These are phyloP conservation scores for Helianthus annuus DNA, from an alignment of 129 eudicot genomes.

Conservation along the genomic window HanXRQr2.0-SUNRISE NC_035433.2:109458961-109459460, in stretches of 20 bases:
- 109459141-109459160: conserved; percentile 49
- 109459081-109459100: neutral
- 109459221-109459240: conserved; percentile 42
- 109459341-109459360: neutral
- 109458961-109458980: too few species aligned
- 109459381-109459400: neutral
- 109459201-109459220: conserved; percentile 52
- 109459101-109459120: conserved; percentile 56
- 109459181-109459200: conserved; percentile 72
- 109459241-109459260: conserved; percentile 49
- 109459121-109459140: conserved; percentile 62
- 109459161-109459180: conserved; percentile 62
- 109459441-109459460: neutral
- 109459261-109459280: conserved; percentile 58
- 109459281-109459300: conserved; percentile 51
- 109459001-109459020: too few species aligned
- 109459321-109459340: conserved; percentile 5
- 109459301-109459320: conserved; percentile 25
- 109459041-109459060: neutral
- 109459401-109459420: neutral
- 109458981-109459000: too few species aligned
- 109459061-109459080: neutral
- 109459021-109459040: neutral
- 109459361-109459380: neutral
- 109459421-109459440: neutral